phyloP scores from a whole-genome alignment of 805 yeast genomes.

The Metschnikowia anglica region DNA sequence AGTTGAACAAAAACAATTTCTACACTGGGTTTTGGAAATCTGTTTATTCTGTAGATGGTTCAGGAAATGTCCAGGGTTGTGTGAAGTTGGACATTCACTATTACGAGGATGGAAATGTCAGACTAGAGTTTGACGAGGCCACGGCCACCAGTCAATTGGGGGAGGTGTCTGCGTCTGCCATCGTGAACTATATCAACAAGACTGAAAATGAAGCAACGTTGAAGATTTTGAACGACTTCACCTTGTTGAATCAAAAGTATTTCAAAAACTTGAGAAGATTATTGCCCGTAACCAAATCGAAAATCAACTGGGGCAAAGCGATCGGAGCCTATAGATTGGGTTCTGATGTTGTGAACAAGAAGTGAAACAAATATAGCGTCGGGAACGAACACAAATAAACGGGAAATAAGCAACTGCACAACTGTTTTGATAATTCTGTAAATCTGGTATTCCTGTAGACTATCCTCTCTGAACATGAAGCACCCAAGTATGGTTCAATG shows the following conservation, averaged over 20 bases:
- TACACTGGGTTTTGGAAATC: slow-evolving; percentile 92
- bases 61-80: slow-evolving; percentile 46
- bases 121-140: slow-evolving; percentile 51
- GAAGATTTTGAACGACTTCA: slow-evolving; percentile 59
- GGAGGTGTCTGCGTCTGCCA: slow-evolving; percentile 27
- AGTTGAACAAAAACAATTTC: slow-evolving; percentile 70
- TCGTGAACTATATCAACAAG: slow-evolving; percentile 48
- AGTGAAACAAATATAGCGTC: slow-evolving; percentile 2
- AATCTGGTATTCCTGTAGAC: too few species aligned
- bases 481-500: too few species aligned
- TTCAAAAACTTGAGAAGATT: slow-evolving; percentile 88
- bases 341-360: slow-evolving; percentile 58
- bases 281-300: slow-evolving; percentile 87
- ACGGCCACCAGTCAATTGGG: slow-evolving; percentile 24
- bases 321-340: slow-evolving; percentile 89
- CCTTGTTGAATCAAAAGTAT: slow-evolving; percentile 69
- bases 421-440: too few species aligned
- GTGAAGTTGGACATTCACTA: slow-evolving; percentile 79
- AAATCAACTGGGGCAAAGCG: slow-evolving; percentile 93
- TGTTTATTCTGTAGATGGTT: slow-evolving; percentile 45
- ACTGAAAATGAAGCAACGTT: slow-evolving; percentile 62
- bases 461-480: too few species aligned
- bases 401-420: neutral
- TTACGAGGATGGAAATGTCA: slow-evolving; percentile 94
- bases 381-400: neutral